phyloP scores from a whole-genome alignment of 768 basidiomycete species.

The Podaxis pistillaris region DNA sequence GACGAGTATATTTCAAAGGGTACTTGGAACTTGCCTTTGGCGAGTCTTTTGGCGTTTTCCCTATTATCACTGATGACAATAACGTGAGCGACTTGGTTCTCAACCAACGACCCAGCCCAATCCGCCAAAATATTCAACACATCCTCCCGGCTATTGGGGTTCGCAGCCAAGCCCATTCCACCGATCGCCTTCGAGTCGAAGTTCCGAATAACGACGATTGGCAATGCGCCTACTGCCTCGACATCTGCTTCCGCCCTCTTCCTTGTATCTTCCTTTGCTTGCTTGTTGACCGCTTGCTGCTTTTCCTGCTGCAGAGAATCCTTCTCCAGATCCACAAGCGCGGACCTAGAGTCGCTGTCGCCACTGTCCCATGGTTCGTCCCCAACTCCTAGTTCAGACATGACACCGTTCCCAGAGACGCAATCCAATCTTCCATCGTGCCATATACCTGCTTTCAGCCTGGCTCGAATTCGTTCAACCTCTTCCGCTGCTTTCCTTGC shows the following conservation, averaged over 20 bases:
- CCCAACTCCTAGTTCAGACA: constrained; percentile 83
- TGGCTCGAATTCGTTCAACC: constrained; percentile 38
- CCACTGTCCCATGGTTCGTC: constrained; percentile 54
- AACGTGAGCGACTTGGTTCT: constrained; percentile 88
- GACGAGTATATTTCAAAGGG: neutral
- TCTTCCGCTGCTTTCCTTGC: constrained; percentile 35
- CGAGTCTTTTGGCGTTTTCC: constrained; percentile 81
- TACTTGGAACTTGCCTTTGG: constrained; percentile 54
- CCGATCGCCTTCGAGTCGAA: constrained; percentile 53
- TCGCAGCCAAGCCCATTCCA: constrained; percentile 9
- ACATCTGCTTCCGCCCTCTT: constrained; percentile 34
- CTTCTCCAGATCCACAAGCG: neutral
- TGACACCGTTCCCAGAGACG: constrained; percentile 82
- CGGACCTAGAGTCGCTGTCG: constrained; percentile 16
- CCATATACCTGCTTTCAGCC: constrained; percentile 66
- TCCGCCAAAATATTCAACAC: constrained; percentile 72
- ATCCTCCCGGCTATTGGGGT: constrained; percentile 57
- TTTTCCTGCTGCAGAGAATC: neutral
- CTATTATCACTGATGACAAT: constrained; percentile 88
- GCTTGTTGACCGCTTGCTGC: neutral
- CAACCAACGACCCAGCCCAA: constrained; percentile 82
- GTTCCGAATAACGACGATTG: constrained; percentile 85
- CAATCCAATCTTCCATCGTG: constrained; percentile 88
- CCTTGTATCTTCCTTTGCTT: constrained; percentile 8
- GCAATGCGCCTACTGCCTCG: constrained; percentile 60